Conservation (phyloP, 2,329 filamentous ascomycete genomes). For the Pseudofabraea citricarpa region DNA sequence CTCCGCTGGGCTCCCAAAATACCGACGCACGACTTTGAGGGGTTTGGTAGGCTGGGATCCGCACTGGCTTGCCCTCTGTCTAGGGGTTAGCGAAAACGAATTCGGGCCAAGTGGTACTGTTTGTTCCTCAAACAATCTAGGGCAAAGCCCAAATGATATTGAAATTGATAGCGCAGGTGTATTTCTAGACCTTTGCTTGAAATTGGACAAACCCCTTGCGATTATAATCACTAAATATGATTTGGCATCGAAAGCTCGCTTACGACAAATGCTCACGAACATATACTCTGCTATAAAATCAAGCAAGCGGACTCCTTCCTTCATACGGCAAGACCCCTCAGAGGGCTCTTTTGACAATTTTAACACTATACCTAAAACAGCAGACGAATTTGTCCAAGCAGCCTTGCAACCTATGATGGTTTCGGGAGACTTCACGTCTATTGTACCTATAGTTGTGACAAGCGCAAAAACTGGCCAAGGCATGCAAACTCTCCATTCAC, state of each 20-base stretch:
- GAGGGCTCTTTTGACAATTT: constrained; percentile 44
- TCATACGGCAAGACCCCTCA: constrained; percentile 58
- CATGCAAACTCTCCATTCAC: constrained; percentile 74
- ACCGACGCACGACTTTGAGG: constrained; percentile 80
- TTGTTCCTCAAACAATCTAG: constrained; percentile 47
- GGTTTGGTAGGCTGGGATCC: constrained; percentile 94
- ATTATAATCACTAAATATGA: constrained; percentile 91
- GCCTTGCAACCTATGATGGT: constrained; percentile 46
- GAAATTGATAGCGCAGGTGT: constrained; percentile 71
- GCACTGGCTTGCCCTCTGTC: constrained; percentile 86
- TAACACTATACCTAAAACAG: constrained; percentile 48
- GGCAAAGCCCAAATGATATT: constrained; percentile 42
- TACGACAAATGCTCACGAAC: constrained; percentile 67
- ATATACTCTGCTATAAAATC: constrained; percentile 75
- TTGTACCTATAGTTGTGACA: constrained; percentile 82
- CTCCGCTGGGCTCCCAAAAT: constrained; percentile 86
- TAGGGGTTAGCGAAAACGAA: constrained; percentile 70
- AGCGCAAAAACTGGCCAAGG: constrained; percentile 83
- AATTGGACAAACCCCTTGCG: constrained; percentile 70
- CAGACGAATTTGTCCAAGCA: constrained; percentile 53
- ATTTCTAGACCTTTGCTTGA: constrained; percentile 80
- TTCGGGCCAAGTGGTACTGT: constrained; percentile 24
- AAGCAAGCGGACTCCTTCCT: constrained; percentile 66
- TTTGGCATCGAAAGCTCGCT: constrained; percentile 66
- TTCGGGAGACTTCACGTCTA: constrained; percentile 27